These are phyloP conservation scores for Nannochloropsis gaditana DNA, from an alignment of 108 stramenopile genomes.

Conservation along the genomic window DNA sequence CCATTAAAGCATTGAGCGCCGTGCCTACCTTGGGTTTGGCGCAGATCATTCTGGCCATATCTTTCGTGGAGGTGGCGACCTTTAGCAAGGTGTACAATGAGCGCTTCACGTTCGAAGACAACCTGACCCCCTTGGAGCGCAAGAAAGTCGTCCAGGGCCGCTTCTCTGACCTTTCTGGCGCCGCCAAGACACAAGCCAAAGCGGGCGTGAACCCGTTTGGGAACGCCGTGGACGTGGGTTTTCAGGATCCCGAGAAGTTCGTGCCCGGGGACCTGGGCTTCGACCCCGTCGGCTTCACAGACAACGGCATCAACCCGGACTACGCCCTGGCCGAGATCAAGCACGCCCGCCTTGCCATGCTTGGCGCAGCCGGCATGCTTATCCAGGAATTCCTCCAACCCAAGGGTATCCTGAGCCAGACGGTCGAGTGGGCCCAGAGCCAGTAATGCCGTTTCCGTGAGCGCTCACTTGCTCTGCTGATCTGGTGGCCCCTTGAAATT, in stretches of 20 bases:
- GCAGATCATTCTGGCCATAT: constrained; percentile 50
- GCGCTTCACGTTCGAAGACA: constrained; percentile 39
- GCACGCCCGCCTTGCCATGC: constrained; percentile 56
- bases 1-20: constrained; percentile 47
- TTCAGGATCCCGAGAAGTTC: constrained; percentile 24
- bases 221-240: constrained; percentile 12
- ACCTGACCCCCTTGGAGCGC: constrained; percentile 42
- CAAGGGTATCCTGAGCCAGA: neutral
- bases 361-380: constrained; percentile 52
- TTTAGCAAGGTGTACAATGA: constrained; percentile 28
- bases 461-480: neutral
- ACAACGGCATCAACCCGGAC: constrained; percentile 48
- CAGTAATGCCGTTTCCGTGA: neutral
- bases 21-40: constrained; percentile 50
- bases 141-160: constrained; percentile 21
- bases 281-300: constrained; percentile 46
- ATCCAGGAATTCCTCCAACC: constrained; percentile 23
- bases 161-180: constrained; percentile 32
- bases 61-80: constrained; percentile 47
- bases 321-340: constrained; percentile 53
- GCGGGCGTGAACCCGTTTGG: constrained; percentile 22
- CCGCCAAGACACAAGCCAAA: constrained; percentile 29
- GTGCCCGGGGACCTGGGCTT: constrained; percentile 49
- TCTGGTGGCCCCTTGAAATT: too few relatives aligned
- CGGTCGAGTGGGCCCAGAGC: neutral